These are phyloP conservation scores for Mycogone perniciosa DNA, from an alignment of 2,329 filamentous ascomycete species.

Conservation along the genomic window DNA sequence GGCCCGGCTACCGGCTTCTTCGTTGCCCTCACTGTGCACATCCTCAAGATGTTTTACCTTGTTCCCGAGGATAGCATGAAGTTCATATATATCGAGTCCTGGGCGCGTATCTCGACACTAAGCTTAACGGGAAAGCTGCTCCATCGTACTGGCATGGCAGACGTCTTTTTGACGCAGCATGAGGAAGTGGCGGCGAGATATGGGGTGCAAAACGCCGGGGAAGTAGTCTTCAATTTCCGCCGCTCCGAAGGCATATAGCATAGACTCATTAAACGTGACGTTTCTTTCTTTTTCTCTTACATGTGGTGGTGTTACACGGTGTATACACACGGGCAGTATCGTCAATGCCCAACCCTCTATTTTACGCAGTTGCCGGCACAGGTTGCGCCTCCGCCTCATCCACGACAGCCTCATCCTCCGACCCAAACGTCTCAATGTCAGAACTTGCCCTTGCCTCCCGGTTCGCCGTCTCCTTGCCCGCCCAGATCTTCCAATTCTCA, in stretches of 20 bases:
- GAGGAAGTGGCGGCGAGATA: constrained; percentile 49
- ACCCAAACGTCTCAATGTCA: constrained; percentile 38
- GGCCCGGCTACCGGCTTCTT: constrained; percentile 85
- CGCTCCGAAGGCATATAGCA: constrained; percentile 16
- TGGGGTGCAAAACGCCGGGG: constrained; percentile 31
- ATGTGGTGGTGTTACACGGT: constrained; percentile 13
- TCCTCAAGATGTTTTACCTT: constrained; percentile 40
- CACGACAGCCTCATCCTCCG: constrained; percentile 25
- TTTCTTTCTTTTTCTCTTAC: constrained; percentile 11
- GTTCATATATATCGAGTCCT: constrained; percentile 85
- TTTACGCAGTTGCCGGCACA: neutral
- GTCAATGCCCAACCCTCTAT: neutral
- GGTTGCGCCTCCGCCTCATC: constrained; percentile 18
- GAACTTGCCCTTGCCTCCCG: constrained; percentile 34
- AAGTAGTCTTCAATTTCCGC: constrained; percentile 35
- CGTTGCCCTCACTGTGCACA: constrained; percentile 47
- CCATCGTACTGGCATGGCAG: constrained; percentile 55
- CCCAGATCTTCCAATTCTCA: constrained; percentile 83
- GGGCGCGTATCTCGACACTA: constrained; percentile 75
- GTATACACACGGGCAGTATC: constrained; percentile 14
- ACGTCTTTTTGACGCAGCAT: constrained; percentile 81
- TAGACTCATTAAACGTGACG: neutral
- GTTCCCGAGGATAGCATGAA: constrained; percentile 53
- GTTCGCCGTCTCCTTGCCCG: constrained; percentile 41
- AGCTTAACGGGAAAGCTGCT: constrained; percentile 82